Evolutionary conservation across 805 yeast species (phyloP).

Genomic region (Yarrowia porcina): DNA sequence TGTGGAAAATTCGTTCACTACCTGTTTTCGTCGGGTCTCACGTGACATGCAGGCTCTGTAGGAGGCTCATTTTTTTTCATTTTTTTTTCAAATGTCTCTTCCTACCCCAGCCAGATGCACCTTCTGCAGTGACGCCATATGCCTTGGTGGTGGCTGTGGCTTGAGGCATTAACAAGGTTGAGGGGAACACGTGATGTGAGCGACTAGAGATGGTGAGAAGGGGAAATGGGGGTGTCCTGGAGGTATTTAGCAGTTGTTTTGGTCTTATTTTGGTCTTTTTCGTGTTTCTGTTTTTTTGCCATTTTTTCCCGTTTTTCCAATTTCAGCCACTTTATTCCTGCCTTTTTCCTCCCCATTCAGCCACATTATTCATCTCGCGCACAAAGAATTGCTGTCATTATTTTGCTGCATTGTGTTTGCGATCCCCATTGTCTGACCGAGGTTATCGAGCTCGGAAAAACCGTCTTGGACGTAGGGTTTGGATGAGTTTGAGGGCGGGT

Average conservation of each 20-base stretch:
- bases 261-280: not conserved
- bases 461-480: no score
- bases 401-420: not conserved
- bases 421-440: not conserved
- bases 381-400: conserved; percentile 3
- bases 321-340: no score
- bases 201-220: no score
- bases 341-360: not conserved
- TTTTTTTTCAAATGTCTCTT: no score
- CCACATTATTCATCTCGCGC: not conserved
- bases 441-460: not conserved
- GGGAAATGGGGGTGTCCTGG: no score
- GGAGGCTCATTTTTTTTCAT: no score
- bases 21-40: no score
- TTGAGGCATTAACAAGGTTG: conserved; percentile 19
- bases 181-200: no score
- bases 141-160: not conserved
- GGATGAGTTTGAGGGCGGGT: no score
- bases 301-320: not conserved
- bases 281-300: not conserved
- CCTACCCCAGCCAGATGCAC: not conserved
- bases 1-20: no score
- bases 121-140: not conserved
- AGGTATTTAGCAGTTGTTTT: no score
- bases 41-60: not conserved